Base-by-base conservation (phyloP, 495 filamentous ascomycete species). In the Lentithecium fluviatile region DNA sequence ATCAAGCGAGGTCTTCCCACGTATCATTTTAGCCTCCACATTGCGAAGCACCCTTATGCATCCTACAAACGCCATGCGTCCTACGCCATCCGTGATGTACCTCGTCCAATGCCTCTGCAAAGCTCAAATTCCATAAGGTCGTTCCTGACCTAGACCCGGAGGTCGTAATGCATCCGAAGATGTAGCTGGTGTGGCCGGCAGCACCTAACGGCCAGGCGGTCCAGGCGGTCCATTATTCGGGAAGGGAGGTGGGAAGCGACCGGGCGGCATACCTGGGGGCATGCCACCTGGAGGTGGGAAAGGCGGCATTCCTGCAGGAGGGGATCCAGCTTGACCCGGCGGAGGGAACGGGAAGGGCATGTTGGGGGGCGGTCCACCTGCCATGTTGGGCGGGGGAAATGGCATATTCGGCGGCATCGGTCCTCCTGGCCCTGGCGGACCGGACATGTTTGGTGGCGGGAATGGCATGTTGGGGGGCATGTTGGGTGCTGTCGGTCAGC, bases 251-350 rank as follows among this genome's bases (percentile, higher is more conserved):
- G 61, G 66, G 34, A 69, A 67, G 1, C 58, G 56, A 12, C 25
- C 36, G 11, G 40, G 32, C 23, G 53, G 58, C 21, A 32, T 46
- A 10, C 43, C 29, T 10, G 29, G 45, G 2, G 60, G 60, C 45
- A 57, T 58, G 11, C 52, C 51, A 13, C 60, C 55, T 13, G 66
- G 66, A 6, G 66, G 70, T 21, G 66, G 66, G 49, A 68, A 70
- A 24, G 68, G 62, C 29, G 29, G 29, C 47, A 65, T 54, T 3
- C 48, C 51, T 13, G 52, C 60, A 15, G 65, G 57, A 6, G 67
- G 67, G 40, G 59, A 56, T 19, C 59, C 64, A 25, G 59, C 64
- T 15, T 51, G 43, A 12, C 47, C 47, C 12, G 63, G 62, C 45
- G 46, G 54, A 29, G 59, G 59, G 42, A 49, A 54, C 17, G 52